Percentiles rank a stretch among this genome's conserved stretches.
phyloP scores from a whole-genome alignment of 306 rosid genomes.

The Alnus glutinosa region DNA sequence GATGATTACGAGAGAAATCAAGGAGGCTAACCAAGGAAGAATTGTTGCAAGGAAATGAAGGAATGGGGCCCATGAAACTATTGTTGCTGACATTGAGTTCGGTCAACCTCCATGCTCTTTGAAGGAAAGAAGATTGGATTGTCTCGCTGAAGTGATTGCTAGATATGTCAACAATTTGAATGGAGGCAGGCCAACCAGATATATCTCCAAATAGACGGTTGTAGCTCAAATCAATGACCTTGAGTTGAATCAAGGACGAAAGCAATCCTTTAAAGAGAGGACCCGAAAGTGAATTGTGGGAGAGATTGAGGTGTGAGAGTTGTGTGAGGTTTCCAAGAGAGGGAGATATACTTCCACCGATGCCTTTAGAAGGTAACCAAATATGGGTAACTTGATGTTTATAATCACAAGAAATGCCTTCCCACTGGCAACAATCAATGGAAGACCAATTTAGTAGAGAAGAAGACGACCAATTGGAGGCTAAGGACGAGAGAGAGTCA shows the following conservation, averaged over 20 bases:
- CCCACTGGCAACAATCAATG: neutral
- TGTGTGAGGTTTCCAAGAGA: neutral
- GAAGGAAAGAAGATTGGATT: constrained; percentile 5
- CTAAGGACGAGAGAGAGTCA: too few species aligned
- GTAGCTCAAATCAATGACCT: constrained; percentile 18
- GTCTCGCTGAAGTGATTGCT: neutral
- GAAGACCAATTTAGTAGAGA: constrained; percentile 1
- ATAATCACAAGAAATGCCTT: neutral
- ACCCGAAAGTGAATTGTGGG: neutral
- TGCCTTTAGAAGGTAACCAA: neutral
- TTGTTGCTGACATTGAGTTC: neutral
- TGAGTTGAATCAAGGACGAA: constrained; percentile 1
- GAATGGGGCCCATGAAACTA: neutral
- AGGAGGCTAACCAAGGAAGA: neutral
- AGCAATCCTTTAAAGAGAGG: neutral
- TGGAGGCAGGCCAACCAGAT: neutral
- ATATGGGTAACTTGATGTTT: neutral
- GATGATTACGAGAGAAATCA: too few species aligned
- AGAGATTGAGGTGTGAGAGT: neutral
- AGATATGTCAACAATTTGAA: constrained; percentile 8
- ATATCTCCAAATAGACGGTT: constrained; percentile 11
- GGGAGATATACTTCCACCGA: neutral
- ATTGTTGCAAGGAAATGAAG: neutral
- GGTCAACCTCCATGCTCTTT: neutral
- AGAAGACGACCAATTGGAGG: neutral